phyloP scores from a whole-genome alignment of 306 rosid species.

The Prunus fruticosa region DNA sequence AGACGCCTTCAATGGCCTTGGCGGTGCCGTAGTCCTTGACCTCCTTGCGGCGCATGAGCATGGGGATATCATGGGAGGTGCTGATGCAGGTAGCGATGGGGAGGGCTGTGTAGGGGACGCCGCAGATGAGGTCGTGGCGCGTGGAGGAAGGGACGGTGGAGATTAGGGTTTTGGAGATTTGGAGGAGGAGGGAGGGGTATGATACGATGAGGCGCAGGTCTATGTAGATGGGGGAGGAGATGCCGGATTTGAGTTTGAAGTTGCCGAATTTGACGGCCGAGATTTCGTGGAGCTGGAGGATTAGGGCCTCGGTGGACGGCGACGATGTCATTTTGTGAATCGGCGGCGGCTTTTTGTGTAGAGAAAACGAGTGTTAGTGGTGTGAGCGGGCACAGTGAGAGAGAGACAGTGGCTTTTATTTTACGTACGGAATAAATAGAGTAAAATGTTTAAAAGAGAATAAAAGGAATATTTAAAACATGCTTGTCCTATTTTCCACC shows the following conservation, averaged over 20 bases:
- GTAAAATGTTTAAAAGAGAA: neutral
- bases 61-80: slow-evolving; percentile 48
- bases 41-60: slow-evolving; percentile 97
- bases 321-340: slow-evolving; percentile 20
- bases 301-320: slow-evolving; percentile 58
- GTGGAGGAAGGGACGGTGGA: slow-evolving; percentile 57
- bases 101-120: slow-evolving; percentile 90
- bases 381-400: neutral
- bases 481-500: too few species aligned
- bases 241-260: slow-evolving; percentile 93
- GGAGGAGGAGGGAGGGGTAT: slow-evolving; percentile 68
- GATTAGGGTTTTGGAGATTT: slow-evolving; percentile 72
- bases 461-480: too few species aligned
- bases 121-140: slow-evolving; percentile 63
- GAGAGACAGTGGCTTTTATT: neutral
- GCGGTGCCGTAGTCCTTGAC: slow-evolving; percentile 87
- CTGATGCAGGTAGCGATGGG: slow-evolving; percentile 86
- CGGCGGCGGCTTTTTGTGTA: neutral
- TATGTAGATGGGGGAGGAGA: slow-evolving; percentile 81
- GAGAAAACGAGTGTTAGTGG: neutral
- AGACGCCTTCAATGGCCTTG: slow-evolving; percentile 76
- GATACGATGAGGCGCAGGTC: slow-evolving; percentile 91
- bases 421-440: neutral
- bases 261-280: slow-evolving; percentile 89
- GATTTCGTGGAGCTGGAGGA: slow-evolving; percentile 78